These are phyloP conservation scores for Eurotiales sp. DNA, from an alignment of 2,329 filamentous ascomycete genomes.

Conservation along the genomic window DNA sequence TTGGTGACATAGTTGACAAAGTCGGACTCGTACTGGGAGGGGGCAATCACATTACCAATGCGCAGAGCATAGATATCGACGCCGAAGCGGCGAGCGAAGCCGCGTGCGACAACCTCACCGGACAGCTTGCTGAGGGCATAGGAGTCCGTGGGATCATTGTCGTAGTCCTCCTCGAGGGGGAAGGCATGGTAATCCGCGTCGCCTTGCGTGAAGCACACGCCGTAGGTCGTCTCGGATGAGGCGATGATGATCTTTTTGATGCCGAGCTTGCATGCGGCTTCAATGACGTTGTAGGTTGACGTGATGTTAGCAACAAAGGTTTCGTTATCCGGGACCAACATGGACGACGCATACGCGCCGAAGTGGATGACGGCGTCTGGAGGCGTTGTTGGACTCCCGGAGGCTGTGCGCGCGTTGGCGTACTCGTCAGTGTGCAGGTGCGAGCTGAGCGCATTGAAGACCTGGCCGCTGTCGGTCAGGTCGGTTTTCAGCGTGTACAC, in stretches of 20 bases:
- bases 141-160: constrained; percentile 58
- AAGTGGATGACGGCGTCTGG: constrained; percentile 63
- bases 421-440: constrained; percentile 55
- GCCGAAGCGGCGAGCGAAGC: constrained; percentile 53
- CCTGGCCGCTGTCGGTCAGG: constrained; percentile 53
- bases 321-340: constrained; percentile 60
- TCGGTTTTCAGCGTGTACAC: constrained; percentile 56
- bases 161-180: constrained; percentile 57
- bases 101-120: constrained; percentile 54
- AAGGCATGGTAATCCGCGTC: constrained; percentile 55
- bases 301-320: constrained; percentile 55
- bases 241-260: constrained; percentile 62
- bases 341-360: constrained; percentile 56
- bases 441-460: constrained; percentile 54
- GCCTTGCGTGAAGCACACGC: constrained; percentile 60
- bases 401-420: constrained; percentile 30
- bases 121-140: constrained; percentile 61
- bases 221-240: constrained; percentile 58
- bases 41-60: constrained; percentile 60
- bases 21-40: constrained; percentile 55
- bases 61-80: constrained; percentile 59
- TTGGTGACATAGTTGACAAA: constrained; percentile 52
- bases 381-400: too few relatives aligned
- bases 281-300: constrained; percentile 60
- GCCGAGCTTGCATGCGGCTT: constrained; percentile 59